Evolutionary conservation across 2,329 filamentous ascomycete species (phyloP), one percentile per base, ranked within the genome.

Genomic region (Cytospora schulzeri): DNA sequence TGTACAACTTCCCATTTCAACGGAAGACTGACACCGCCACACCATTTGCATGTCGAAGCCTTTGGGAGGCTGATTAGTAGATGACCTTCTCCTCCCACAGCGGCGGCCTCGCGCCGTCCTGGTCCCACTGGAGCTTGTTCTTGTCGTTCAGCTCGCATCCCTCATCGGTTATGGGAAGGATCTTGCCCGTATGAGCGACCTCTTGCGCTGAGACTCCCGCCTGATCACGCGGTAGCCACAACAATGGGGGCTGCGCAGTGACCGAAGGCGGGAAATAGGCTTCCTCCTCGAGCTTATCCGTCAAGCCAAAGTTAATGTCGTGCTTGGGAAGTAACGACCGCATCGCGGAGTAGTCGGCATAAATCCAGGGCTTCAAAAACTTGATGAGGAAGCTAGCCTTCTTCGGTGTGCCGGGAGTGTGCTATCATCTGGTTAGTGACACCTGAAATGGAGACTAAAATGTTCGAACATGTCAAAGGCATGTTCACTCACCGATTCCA

Each of bases 161-260:
- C 69, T 92, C 90, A 69, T 97, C 92, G 0, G 91, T 93, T 68
- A 96, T 94, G 1, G 88, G 86, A 33, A 92, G 91, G 35, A 91
- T 84, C 71, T 84, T 86, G 69, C 81, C 81, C 0, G 90, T 91
- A 70, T 95, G 90, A 15, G 81, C 81, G 60, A 95, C 82, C 76
- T 96, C 93, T 73, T 96, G 91, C 70, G 83, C 83, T 61, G 88
- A 92, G 51, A 97, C 85, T 12, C 92, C 91, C 28, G 88, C 85
- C 1, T 83, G 77, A 71, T 97, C 93, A 64, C 85, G 82, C 0
- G 93, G 92, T 62, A 97, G 91, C 93, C 93, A 97, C n/a, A 97
- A 80, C 33, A 92, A 78, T 2, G 91, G 91, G 1, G 85, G 76
- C 69, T 82, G 69, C 66, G 85, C 81, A 28, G 76, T 84, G 72